Evolutionary conservation across 2,329 filamentous ascomycete genomes (phyloP), one percentile per base, ranked within the genome.

Genomic region (Didymella arachidicola): DNA sequence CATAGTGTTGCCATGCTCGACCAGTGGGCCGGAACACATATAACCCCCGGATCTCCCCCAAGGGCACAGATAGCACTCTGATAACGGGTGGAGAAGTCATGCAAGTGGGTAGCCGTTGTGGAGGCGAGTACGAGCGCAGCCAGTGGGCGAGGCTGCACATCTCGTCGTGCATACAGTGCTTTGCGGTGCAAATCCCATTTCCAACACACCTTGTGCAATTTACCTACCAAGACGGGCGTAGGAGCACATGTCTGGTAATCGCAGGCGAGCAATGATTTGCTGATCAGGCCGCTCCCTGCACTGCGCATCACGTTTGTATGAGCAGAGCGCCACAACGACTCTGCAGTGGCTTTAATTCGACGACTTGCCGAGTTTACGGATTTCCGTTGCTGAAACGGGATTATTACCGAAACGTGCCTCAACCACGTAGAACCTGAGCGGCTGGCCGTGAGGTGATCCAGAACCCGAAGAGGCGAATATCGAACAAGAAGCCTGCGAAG

Each of bases 151-250:
- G 32, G 16, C 32, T 36, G 32, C 32, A 27, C 41, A 54, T 51
- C 46, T 54, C 57, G 32, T 51, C 34, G 29, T 25, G 51, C 57
- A 36, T 36, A 16, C 32, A 36, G 32, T 36, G 32, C 32, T 36
- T 16, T 36, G 16, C 32, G 32, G 32, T 7, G 5, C 16, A 14
- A 36, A n/a, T 36, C 32, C 16, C 32, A 36, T n/a, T 36, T 36
- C 32, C 32, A 36, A 36, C 16, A 36, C 32, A 11, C 32, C 32
- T 36, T 8, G n/a, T 18, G 14, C 29, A 42, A 38, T 47, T 27
- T 52, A 59, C 57, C 57, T 59, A 47, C 57, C 47, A 42, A 55
- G 57, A 51, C 57, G 57, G 57, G 57, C 14, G 54, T 51, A 55
- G 57, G 36, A 51, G 50, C 42, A 43, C 42, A 30, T 42, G 51